These are phyloP conservation scores for Alternaria tenuissima DNA, from an alignment of 2,329 filamentous ascomycete genomes.

Conservation along the genomic window DNA sequence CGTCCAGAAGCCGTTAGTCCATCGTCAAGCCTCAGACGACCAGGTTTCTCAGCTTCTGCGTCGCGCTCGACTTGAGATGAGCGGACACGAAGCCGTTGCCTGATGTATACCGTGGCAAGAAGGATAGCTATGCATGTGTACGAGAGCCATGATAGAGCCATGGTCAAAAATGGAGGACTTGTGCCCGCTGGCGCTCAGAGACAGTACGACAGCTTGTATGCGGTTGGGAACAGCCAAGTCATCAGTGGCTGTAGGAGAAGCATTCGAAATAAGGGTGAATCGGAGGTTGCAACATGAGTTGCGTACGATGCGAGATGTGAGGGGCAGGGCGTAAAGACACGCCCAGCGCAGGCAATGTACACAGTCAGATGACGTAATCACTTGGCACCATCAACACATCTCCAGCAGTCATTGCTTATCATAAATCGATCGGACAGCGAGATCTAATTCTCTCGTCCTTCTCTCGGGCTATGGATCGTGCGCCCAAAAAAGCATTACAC, in stretches of 20 bases:
- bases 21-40: constrained; percentile 3
- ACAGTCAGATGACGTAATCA: not conserved
- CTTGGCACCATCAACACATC: not conserved
- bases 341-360: not conserved
- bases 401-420: too few species aligned
- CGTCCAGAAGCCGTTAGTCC: constrained; percentile 15
- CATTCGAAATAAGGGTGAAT: not conserved
- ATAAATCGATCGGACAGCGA: not conserved
- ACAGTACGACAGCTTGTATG: not conserved
- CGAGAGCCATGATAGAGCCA: constrained; percentile 8
- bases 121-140: constrained; percentile 9
- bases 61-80: constrained; percentile 20
- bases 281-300: not conserved
- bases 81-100: constrained; percentile 17
- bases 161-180: not conserved
- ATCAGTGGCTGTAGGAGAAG: not conserved
- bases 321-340: not conserved
- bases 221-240: not conserved
- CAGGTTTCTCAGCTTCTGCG: constrained; percentile 18
- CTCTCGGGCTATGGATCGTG: not conserved
- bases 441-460: not conserved
- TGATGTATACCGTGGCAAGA: constrained; percentile 9
- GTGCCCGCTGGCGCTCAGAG: not conserved
- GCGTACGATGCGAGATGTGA: not conserved
- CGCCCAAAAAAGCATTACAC: too few species aligned